phyloP scores from a whole-genome alignment of 2,329 filamentous ascomycete species.

The Colletotrichum sp. region DNA sequence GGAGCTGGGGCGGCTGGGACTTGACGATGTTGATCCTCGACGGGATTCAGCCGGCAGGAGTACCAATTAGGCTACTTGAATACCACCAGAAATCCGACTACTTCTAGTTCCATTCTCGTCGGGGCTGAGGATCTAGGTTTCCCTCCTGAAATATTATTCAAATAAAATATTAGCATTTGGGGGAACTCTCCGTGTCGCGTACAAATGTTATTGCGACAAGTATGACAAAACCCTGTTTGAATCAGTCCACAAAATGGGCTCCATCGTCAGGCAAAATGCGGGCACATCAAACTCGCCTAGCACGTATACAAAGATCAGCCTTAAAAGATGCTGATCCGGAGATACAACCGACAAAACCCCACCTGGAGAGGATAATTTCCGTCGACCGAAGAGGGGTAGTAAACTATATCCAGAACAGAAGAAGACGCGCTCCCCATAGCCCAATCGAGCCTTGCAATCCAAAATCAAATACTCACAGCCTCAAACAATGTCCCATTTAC shows the following conservation, averaged over 20 bases:
- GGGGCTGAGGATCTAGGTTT: neutral
- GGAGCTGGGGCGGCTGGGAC: neutral
- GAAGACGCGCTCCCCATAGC: neutral
- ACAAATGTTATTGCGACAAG: too few species aligned
- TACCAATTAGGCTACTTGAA: neutral
- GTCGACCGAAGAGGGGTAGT: neutral
- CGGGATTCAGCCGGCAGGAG: neutral
- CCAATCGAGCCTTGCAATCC: neutral
- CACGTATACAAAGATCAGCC: neutral
- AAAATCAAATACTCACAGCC: neutral
- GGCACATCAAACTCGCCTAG: neutral
- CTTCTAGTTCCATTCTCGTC: neutral
- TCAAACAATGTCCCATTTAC: neutral
- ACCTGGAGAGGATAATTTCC: neutral
- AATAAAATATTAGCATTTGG: neutral
- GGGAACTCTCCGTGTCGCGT: neutral
- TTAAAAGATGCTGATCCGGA: neutral
- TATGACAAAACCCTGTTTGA: neutral
- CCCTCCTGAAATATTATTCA: neutral
- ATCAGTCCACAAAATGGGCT: neutral
- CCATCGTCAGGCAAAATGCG: accelerated
- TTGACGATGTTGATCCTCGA: neutral
- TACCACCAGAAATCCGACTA: neutral
- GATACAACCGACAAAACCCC: neutral
- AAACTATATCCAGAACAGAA: neutral